Base-by-base conservation (phyloP, 1,284 basidiomycete species). In the Tilletia horrida region DNA sequence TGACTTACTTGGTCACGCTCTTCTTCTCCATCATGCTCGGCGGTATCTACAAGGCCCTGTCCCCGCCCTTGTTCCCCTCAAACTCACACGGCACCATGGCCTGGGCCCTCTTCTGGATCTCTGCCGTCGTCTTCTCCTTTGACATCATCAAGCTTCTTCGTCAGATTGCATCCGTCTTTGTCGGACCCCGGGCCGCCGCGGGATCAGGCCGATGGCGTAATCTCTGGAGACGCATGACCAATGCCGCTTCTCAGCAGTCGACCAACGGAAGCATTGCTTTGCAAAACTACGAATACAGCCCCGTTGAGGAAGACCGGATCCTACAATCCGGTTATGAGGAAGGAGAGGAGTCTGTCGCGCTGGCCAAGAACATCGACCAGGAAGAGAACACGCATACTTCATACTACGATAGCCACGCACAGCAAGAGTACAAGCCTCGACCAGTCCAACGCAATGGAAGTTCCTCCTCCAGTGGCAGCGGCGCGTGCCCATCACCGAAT, bases 31-130 rank as follows among this genome's bases (percentile, higher is more conserved):
- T 79, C 45, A 48, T 79, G 35, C 31, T 78, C 8, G 74, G 73
- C 16, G 64, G 70, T 23, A 63, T 78, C 29, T 80, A 80, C 74
- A 78, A 77, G 68, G 74, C 76, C 0, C 65, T 78, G 6, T 69
- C 73, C 1, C 78, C 78, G 7, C 62, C 67, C 18, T 72, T 80
- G 23, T 80, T 80, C 63, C 73, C 78, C 8, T 67, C 71, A 8
- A 80, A 77, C 48, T 65, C 71, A 21, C 72, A 78, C 65, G 73
- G 72, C 7, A 69, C 67, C 11, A 69, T 80, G 65, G 76, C 72
- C 3, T 73, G 73, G 64, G 66, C 70, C 23, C 67, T 78, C 23
- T 64, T 74, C 8, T 71, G 74, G 65, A 71, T 80, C 62, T 80
- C 78, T 16, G 62, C 71, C 42, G 62, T 68, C 27, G 71, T 68